Evolutionary conservation across 1,284 basidiomycete species (phyloP).

Genomic region (Termitomyces sp.): DNA sequence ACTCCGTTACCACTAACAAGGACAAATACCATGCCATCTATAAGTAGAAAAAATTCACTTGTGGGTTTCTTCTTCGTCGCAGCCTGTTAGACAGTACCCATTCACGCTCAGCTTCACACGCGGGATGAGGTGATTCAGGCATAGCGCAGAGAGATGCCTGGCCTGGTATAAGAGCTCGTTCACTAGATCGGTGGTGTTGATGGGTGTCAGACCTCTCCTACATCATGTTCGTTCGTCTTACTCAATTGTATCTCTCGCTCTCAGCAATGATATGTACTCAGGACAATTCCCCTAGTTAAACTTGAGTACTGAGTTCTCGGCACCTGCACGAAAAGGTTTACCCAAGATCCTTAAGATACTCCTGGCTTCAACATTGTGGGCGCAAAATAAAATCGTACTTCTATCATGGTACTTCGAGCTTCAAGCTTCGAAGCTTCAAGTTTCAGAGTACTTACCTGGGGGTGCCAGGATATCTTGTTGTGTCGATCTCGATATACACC

Average conservation of each 20-base stretch:
- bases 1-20: not conserved
- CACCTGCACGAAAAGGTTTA: too few species aligned
- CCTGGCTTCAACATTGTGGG: too few species aligned
- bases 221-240: conserved; percentile 26
- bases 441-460: too few species aligned
- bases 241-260: not conserved
- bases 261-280: not conserved
- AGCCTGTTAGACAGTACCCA: conserved; percentile 76
- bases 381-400: too few species aligned
- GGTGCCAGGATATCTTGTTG: not conserved
- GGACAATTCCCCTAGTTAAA: too few species aligned
- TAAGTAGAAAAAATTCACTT: too few species aligned
- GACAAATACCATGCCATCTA: not conserved
- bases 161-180: conserved; percentile 59
- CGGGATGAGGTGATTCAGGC: conserved; percentile 68
- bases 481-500: not conserved
- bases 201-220: conserved; percentile 75
- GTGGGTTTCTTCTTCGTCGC: conserved; percentile 48
- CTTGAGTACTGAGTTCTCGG: too few species aligned
- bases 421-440: too few species aligned
- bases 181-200: conserved; percentile 47
- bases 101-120: conserved; percentile 37
- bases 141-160: conserved; percentile 56
- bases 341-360: too few species aligned
- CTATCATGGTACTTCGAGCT: too few species aligned